Percentiles rank a stretch among this genome's conserved stretches.
phyloP scores from a whole-genome alignment of 345 rosid genomes.

The Lumnitzera racemosa region DNA sequence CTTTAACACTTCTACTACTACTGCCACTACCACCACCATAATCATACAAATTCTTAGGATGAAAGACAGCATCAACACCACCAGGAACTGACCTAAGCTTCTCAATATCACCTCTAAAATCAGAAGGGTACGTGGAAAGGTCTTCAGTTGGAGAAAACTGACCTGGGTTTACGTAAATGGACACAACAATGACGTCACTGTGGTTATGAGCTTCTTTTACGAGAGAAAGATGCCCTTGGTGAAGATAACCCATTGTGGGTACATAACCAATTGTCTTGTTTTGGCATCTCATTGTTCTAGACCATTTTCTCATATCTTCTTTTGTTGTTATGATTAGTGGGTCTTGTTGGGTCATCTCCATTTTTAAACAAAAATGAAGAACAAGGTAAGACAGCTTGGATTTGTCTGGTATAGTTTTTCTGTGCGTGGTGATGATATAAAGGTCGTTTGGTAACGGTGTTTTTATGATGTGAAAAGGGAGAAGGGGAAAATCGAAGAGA shows the following conservation, averaged over 20 bases:
- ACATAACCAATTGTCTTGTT: constrained; percentile 68
- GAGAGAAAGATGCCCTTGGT: constrained; percentile 76
- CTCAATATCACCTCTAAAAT: constrained; percentile 60
- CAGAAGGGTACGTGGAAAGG: constrained; percentile 87
- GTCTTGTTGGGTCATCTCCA: constrained; percentile 10
- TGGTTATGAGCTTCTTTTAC: constrained; percentile 45
- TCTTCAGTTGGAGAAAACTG: constrained; percentile 91
- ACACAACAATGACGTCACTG: constrained; percentile 54
- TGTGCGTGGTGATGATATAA: too few species aligned
- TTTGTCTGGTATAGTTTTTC: too few species aligned
- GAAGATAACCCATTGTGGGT: constrained; percentile 94
- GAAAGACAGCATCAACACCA: constrained; percentile 60
- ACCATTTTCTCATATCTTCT: constrained; percentile 69
- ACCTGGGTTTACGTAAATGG: constrained; percentile 92
- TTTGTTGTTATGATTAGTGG: constrained; percentile 51
- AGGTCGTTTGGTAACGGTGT: too few species aligned
- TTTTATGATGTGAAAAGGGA: too few species aligned
- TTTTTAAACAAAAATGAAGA: too few species aligned
- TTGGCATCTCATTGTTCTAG: constrained; percentile 47
- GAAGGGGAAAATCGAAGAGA: too few species aligned
- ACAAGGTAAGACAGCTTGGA: too few species aligned
- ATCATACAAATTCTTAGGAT: constrained; percentile 72
- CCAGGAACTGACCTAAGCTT: constrained; percentile 52
- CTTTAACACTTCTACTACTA: not conserved
- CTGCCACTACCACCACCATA: constrained; percentile 10